Base-by-base conservation (phyloP, 192 early-diverging fungal genomes). In the Coemansia reversa region DNA sequence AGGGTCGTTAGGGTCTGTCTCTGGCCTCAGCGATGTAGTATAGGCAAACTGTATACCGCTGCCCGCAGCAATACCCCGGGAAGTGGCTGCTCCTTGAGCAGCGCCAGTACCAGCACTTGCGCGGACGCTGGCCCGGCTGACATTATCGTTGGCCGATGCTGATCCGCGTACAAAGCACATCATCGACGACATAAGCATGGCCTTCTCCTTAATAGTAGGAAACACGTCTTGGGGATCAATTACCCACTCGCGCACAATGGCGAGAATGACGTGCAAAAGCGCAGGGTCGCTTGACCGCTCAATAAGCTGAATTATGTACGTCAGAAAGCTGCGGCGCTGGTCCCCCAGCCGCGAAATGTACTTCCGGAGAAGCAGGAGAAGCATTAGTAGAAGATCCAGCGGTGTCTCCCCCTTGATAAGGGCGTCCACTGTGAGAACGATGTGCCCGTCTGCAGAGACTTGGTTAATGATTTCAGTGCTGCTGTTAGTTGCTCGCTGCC, bases 191-290 rank as follows among this genome's bases (percentile, higher is more conserved):
- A 96, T 83, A n/a, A 99, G 79, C 58, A 89, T 91, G 6, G 95
- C 90, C 74, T 98, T 98, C 62, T 99, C 98, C 75, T 95, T 96
- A 61, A 93, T 86, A 5, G 98, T 97, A 2, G 98, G 98, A 79
- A 97, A 97, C 2, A 90, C 82, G 54, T 95, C 94, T 54, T 82
- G 81, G 23, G 86, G 81, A n/a, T 84, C 86, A 39, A 91, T 74
- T 2, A 98, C 86, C 98, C 98, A 99, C 50, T 89, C 87, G 27
- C 88, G 85, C 8, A 91, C 85, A 84, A 98, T 91, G 14, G 87
- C 85, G 55, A 98, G 75, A 24, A 98, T 89, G 4, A 86, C 84
- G 7, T 87, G 74, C 11, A 92, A 75, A 16, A 99, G 76, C 29
- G 84, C 86, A 9, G 84, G 67, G 55, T 94, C 88, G n/a, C 84